These are phyloP conservation scores for Xylaria digitata DNA, from an alignment of 2,329 filamentous ascomycete genomes.

Conservation along the genomic window DNA sequence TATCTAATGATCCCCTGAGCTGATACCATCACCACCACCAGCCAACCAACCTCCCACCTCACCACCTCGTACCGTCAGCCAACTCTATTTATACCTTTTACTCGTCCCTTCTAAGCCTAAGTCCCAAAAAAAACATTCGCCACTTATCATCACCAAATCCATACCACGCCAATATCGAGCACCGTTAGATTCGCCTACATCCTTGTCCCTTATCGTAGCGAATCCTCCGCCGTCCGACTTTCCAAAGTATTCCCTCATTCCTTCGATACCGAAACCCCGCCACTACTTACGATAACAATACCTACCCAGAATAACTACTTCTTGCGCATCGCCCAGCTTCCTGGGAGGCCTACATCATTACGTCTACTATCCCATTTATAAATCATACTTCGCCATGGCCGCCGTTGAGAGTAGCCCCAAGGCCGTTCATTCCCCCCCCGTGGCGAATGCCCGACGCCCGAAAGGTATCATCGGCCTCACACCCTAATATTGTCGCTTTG, in stretches of 20 bases:
- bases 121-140: slow-evolving; percentile 5
- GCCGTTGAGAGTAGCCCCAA: slow-evolving; percentile 47
- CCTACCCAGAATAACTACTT: neutral
- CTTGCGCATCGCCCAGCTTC: too few relatives aligned
- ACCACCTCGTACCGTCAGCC: neutral
- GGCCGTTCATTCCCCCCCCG: slow-evolving; percentile 42
- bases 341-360: neutral
- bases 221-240: too few relatives aligned
- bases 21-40: neutral
- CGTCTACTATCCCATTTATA: neutral
- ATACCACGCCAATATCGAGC: slow-evolving; percentile 10
- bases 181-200: neutral
- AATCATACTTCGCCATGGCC: slow-evolving; percentile 43
- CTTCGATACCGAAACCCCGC: slow-evolving; percentile 4
- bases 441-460: slow-evolving; percentile 45
- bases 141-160: neutral
- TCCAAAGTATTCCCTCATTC: neutral
- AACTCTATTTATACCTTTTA: slow-evolving; percentile 10
- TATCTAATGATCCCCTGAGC: neutral
- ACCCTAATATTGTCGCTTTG: neutral
- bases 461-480: slow-evolving; percentile 43
- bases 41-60: neutral
- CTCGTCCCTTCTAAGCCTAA: neutral
- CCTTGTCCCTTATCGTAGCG: neutral
- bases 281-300: neutral